Base-by-base conservation (phyloP, 129 eudicot species). In the Lactuca saligna region DNA sequence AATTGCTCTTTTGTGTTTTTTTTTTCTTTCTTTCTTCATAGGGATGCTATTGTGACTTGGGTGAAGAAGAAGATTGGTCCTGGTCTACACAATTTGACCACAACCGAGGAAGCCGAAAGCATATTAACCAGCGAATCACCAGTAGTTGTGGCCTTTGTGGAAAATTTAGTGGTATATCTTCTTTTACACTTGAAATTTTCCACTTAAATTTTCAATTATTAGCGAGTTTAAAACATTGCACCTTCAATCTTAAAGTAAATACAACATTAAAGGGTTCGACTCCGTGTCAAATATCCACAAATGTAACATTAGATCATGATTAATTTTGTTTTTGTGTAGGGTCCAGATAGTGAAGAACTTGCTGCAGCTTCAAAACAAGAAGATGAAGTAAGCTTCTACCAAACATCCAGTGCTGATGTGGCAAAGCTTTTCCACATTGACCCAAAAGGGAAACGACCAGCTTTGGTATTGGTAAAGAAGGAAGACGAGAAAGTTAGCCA, bases 41-140 rank as follows among this genome's bases (percentile, higher is more conserved):
- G 97, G 75, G 97, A 84, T 70, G 88, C 85, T 6, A 90, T 90
- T 68, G 85, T 90, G 61, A 31, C 89, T 29, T 90, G 97, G 97
- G 80, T 90, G 81, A 87, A 79, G 82, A 90, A 87, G 90, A 90
- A 87, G 83, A 84, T 77, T 15, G 97, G 95, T n/a, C 87, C 89
- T 15, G 88, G 75, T 68, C 42, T 87, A 14, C 58, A 80, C 42
- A 90, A 84, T 68, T 13, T 90, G 44, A 87, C 91, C 3, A 75
- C 82, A 0, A 72, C 54, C 13, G 91, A 86, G 79, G 88, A 90
- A 56, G 95, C 95, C 48, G 89, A 82, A 70, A 71, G 31, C 20
- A 33, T 90, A 64, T 80, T 85, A 84, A 61, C 72, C 6, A 72
- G 65, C 41, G 97, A 87, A 46, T 70, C 81, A 17, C 89, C 83